Evolutionary conservation across 306 rosid genomes (phyloP), one percentile per base, ranked within the genome.

Genomic region (Hylodesmum podocarpum): DNA sequence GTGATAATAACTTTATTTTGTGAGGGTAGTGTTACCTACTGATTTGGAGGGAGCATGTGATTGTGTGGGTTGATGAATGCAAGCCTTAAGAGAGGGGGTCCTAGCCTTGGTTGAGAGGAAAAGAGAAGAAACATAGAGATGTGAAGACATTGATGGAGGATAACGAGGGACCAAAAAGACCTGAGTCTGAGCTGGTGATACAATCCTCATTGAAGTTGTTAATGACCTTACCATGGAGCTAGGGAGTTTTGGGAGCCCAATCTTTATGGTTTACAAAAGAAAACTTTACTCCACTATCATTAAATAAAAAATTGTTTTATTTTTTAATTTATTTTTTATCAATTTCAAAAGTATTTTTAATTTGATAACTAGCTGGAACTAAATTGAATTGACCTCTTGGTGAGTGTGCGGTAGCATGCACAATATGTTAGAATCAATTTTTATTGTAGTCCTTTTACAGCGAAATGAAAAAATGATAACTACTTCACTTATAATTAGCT

Each of bases 91-190:
- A 36, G 77, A 25, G 0, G 10, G 21, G 18, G 64, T 47, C 2
- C 59, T 62, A 19, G 53, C 10, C 73, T 25, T 79, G 76, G 15
- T 39, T 27, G 66, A 61, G 49, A 71, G 36, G 40, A 78, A 6
- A 29, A 27, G 43, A 74, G 61, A 31, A 14, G 24, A 25, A 47
- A 44, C 15, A 44, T 33, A 0, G 5, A 61, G 33, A 51, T 10
- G 40, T 29, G 33, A 9, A 9, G 68, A 64, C 11, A n/a, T 22
- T 36, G 65, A 27, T 49, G 66, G 13, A 40, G 50, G 68, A 55
- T 65, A 73, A 9, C 15, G 28, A 24, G 65, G 16, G 31, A n/a
- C 5, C 31, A 76, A 63, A 2, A 44, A 7, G 44, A 24, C 15
- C 15, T 21, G 59, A 53, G 59, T 53, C 62, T 22, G 73, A 22